Conservation (phyloP, 768 basidiomycete species). For the Crepidotus variabilis region DNA sequence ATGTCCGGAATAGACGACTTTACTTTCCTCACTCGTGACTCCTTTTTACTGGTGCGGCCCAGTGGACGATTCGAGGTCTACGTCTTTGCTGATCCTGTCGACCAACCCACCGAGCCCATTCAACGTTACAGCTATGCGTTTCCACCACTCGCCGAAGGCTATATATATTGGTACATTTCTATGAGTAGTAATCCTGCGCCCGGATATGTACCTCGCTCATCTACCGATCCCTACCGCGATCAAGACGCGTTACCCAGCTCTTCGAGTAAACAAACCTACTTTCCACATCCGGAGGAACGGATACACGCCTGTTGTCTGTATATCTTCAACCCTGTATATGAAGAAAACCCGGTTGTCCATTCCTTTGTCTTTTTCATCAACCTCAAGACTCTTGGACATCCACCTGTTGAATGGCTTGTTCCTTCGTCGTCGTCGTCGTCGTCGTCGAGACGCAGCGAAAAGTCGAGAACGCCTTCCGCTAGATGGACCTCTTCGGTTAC, state of each 20-base stretch:
- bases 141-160: constrained; percentile 39
- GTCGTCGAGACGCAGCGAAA: background rate
- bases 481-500: background rate
- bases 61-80: constrained; percentile 47
- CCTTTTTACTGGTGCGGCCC: constrained; percentile 45
- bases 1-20: constrained; percentile 49
- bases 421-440: background rate
- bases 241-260: constrained; percentile 6
- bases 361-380: constrained; percentile 51
- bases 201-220: constrained; percentile 30
- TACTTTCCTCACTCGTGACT: constrained; percentile 40
- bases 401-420: constrained; percentile 24
- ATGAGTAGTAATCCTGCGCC: constrained; percentile 50
- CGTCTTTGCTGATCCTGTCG: constrained; percentile 36
- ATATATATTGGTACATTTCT: constrained; percentile 51
- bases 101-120: constrained; percentile 23
- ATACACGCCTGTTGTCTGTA: constrained; percentile 48
- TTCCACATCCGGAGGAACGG: constrained; percentile 44
- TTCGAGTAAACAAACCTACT: constrained; percentile 31
- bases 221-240: constrained; percentile 5
- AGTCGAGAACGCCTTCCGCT: background rate
- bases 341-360: constrained; percentile 35
- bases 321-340: constrained; percentile 37
- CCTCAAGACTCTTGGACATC: constrained; percentile 34
- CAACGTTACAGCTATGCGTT: constrained; percentile 36